A percentile compares a stretch with the other conserved stretches of the same genome.
Conservation (phyloP, 805 yeast genomes). For the Isabelozyma rhagii region DNA sequence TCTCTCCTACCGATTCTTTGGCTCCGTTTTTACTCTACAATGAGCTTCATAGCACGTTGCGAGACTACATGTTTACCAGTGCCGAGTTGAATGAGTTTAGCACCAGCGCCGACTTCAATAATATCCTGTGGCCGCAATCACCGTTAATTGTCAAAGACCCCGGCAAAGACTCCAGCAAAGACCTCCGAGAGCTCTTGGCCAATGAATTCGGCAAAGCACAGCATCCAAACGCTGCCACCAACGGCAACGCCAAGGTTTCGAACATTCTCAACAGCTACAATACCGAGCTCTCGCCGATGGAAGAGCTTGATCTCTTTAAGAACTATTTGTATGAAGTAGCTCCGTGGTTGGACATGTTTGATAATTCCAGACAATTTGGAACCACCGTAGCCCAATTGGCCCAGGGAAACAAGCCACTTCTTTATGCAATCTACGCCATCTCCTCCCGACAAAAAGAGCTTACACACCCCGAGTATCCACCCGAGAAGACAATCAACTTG, state of each 20-base stretch:
- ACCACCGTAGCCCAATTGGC: constrained; percentile 11
- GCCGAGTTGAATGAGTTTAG: constrained; percentile 12
- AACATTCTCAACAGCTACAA: constrained; percentile 1
- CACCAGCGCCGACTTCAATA: constrained; percentile 6
- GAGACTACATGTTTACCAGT: constrained; percentile 39
- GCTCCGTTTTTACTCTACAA: constrained; percentile 13
- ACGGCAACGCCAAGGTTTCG: background rate
- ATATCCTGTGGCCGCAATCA: constrained; percentile 7
- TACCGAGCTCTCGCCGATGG: constrained; percentile 8
- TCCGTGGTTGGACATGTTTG: constrained; percentile 38
- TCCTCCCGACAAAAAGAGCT: constrained; percentile 31
- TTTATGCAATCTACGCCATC: constrained; percentile 27
- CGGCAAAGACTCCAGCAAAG: background rate
- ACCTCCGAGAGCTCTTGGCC: background rate
- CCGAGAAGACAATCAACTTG: constrained; percentile 21
- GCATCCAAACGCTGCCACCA: constrained; percentile 1
- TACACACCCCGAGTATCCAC: constrained; percentile 17
- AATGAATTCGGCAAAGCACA: background rate
- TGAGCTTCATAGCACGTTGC: constrained; percentile 29
- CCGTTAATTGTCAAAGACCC: constrained; percentile 3
- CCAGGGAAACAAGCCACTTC: constrained; percentile 9
- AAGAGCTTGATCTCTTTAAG: constrained; percentile 25
- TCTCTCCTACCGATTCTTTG: constrained; percentile 7
- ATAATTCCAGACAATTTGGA: constrained; percentile 29
- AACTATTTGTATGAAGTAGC: constrained; percentile 37